Conservation (phyloP, 805 yeast species). For the Saccharomycopsis sp. region DNA sequence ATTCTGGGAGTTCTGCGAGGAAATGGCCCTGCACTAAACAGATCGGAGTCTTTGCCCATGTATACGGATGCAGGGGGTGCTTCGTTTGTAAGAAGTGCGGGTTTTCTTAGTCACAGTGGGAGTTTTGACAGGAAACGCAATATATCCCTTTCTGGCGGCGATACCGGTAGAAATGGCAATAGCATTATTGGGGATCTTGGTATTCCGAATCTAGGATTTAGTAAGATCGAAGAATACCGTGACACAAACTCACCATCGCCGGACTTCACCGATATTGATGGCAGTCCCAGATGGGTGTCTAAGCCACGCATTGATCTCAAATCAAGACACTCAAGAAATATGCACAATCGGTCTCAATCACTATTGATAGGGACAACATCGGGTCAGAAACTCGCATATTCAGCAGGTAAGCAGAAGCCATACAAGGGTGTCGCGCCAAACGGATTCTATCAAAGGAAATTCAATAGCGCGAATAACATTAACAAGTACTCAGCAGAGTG, state of each 20-base stretch:
- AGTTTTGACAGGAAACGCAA: neutral
- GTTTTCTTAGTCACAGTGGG: neutral
- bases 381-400: neutral
- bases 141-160: neutral
- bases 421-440: neutral
- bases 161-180: neutral
- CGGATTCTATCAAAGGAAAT: conserved; percentile 8
- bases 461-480: conserved; percentile 11
- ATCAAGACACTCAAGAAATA: conserved; percentile 6
- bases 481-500: neutral
- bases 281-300: conserved; percentile 19
- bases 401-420: neutral
- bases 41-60: neutral
- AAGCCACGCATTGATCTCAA: conserved; percentile 19
- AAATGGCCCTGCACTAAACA: neutral
- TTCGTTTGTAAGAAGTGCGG: neutral
- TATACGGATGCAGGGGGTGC: neutral
- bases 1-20: neutral
- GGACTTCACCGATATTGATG: conserved; percentile 4
- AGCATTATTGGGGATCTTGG: neutral
- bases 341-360: conserved; percentile 9
- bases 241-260: neutral
- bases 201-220: neutral
- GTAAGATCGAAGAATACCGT: neutral
- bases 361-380: conserved; percentile 2